phyloP scores from a whole-genome alignment of 1,139 yeast genomes.

The Debaryomycetaceae sp. region DNA sequence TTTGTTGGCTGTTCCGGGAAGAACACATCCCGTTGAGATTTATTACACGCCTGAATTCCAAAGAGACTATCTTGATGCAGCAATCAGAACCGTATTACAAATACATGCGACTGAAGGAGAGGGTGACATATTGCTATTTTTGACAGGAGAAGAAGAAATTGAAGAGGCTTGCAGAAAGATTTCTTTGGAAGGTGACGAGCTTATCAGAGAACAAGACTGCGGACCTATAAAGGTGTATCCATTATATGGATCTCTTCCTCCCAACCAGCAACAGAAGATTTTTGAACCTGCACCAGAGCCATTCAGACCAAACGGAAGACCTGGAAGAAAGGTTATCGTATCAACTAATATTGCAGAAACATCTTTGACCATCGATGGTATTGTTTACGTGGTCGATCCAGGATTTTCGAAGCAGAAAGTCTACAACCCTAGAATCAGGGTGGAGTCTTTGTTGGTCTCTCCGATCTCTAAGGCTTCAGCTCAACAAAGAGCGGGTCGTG shows the following conservation, averaged over 20 bases:
- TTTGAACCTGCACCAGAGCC: conserved; percentile 85
- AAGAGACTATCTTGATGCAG: conserved; percentile 90
- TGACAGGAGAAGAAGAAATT: conserved; percentile 98
- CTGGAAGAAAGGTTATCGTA: conserved; percentile 89
- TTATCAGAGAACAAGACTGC: conserved; percentile 81
- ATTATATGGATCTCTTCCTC: conserved; percentile 92
- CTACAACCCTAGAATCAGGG: conserved; percentile 93
- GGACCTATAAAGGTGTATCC: conserved; percentile 92
- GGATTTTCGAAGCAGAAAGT: conserved; percentile 97
- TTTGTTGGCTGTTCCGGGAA: conserved; percentile 91
- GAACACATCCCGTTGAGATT: conserved; percentile 96
- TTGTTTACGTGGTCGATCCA: conserved; percentile 95
- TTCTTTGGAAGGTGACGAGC: conserved; percentile 81
- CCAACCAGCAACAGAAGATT: conserved; percentile 88
- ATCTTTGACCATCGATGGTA: conserved; percentile 95
- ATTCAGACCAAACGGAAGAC: conserved; percentile 63
- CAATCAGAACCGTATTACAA: conserved; percentile 90
- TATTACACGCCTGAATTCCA: conserved; percentile 97
- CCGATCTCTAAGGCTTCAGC: conserved; percentile 98
- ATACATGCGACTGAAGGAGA: conserved; percentile 95
- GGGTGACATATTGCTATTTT: conserved; percentile 84
- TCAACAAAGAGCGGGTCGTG: conserved; percentile 99
- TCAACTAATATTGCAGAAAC: conserved; percentile 99
- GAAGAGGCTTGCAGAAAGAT: conserved; percentile 95
- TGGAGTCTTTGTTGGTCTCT: conserved; percentile 88